Evolutionary conservation across 2,329 filamentous ascomycete species (phyloP).

Genomic region (Ophiocordyceps camponoti-saundersi): DNA sequence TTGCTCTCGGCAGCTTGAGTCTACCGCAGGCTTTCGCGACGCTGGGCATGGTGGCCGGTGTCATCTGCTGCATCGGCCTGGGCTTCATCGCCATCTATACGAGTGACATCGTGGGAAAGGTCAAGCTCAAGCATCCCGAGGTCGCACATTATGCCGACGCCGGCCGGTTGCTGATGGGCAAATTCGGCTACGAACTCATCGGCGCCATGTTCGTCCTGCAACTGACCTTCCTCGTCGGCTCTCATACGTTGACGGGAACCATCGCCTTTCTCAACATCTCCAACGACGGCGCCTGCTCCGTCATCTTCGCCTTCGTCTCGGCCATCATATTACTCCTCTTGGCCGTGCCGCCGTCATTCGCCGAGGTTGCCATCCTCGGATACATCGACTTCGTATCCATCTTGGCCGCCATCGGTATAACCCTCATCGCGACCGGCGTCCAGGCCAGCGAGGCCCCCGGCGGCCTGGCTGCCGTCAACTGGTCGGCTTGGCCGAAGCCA

Average conservation of each 20-base stretch:
- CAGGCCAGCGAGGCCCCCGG: slow-evolving; percentile 13
- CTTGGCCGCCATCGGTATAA: slow-evolving; percentile 43
- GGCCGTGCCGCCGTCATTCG: slow-evolving; percentile 29
- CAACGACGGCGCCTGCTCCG: slow-evolving; percentile 29
- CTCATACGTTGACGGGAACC: slow-evolving; percentile 54
- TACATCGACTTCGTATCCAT: slow-evolving; percentile 46
- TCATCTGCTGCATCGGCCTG: slow-evolving; percentile 22
- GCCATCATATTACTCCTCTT: slow-evolving; percentile 27
- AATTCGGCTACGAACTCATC: slow-evolving; percentile 42
- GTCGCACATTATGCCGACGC: slow-evolving; percentile 53
- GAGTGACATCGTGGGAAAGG: slow-evolving; percentile 27
- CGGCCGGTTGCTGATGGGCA: slow-evolving; percentile 42
- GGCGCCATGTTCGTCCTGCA: slow-evolving; percentile 45
- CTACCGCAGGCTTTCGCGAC: slow-evolving; percentile 33
- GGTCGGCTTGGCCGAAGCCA: slow-evolving; percentile 28
- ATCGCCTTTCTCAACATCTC: slow-evolving; percentile 53
- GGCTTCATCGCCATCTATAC: slow-evolving; percentile 31
- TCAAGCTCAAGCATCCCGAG: slow-evolving; percentile 33
- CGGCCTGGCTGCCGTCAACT: slow-evolving; percentile 15
- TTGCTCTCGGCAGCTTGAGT: slow-evolving; percentile 34
- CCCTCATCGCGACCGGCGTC: slow-evolving; percentile 48
- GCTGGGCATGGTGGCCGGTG: slow-evolving; percentile 35
- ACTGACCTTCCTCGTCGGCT: slow-evolving; percentile 51
- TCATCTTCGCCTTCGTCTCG: slow-evolving; percentile 27
- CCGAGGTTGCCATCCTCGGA: slow-evolving; percentile 30